A percentile compares a stretch with the other conserved stretches of the same genome.
These are phyloP conservation scores for Kwoniella dendrophila DNA, from an alignment of 768 basidiomycete species.

Conservation along the genomic window DNA sequence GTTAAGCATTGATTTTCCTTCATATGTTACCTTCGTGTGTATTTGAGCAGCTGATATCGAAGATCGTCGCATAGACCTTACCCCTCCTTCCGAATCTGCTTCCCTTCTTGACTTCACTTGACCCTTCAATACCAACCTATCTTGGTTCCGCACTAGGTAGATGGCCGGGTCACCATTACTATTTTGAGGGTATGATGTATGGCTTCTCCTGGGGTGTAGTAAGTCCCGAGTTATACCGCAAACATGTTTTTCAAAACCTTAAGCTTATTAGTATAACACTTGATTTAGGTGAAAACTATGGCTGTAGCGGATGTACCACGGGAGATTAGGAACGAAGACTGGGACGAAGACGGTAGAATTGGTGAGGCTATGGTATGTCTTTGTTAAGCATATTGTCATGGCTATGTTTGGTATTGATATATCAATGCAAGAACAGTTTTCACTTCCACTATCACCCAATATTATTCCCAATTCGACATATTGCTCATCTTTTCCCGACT, in stretches of 20 bases:
- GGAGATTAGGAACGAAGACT: conserved; percentile 8
- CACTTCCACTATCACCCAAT: conserved; percentile 9
- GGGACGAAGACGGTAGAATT: conserved; percentile 39
- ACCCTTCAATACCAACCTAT: conserved; percentile 36
- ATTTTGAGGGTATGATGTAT: conserved; percentile 46
- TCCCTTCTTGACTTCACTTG: conserved; percentile 21
- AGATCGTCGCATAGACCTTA: conserved; percentile 30
- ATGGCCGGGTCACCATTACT: conserved; percentile 34
- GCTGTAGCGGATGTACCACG: conserved; percentile 28
- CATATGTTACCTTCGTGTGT: background rate
- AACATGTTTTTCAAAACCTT: background rate
- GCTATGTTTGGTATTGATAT: background rate
- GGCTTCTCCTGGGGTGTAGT: conserved; percentile 48
- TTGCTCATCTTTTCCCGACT: conserved; percentile 1
- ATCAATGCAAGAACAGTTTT: background rate
- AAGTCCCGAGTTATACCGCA: conserved; percentile 15
- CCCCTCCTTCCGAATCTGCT: conserved; percentile 44
- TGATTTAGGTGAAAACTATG: conserved; percentile 32
- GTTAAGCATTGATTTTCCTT: background rate
- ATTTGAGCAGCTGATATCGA: background rate
- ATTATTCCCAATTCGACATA: conserved; percentile 14
- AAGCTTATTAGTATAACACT: background rate
- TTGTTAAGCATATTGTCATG: background rate
- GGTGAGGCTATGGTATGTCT: conserved; percentile 37
- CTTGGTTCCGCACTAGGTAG: conserved; percentile 32